Evolutionary conservation across 306 rosid genomes (phyloP), one percentile per base, ranked within the genome.

Genomic region (Lathyrus tuberosus): DNA sequence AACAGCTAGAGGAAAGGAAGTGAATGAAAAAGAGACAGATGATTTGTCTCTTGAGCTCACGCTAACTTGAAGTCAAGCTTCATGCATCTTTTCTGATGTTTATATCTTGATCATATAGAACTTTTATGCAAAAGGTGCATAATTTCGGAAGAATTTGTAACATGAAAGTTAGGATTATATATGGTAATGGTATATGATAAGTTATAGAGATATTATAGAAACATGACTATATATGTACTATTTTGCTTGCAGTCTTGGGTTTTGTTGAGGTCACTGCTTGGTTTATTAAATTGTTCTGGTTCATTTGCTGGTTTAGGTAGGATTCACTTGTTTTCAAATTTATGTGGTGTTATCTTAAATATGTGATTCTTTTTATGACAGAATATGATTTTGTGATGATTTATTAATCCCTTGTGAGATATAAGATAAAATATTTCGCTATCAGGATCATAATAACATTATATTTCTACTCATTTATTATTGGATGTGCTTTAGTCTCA

Each of bases 51-150:
- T 16, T 4, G 17, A 49, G 12, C 26, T 48, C 54, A 16, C 7
- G 4, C 56, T 16, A 11, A 49, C 8, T 4, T 49, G 26, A 49
- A 16, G 7, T 49, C 56, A 16, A 8, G 10, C 14, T 47, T 16
- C 8, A 15, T 5, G 49, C 8, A 61, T 6, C 18, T 49, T 2
- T 57, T 24, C 13, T 62, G n/a, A 30, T 38, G 18, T 75, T 14
- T 57, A 30, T 74, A 12, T 65, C 5, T 61, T 38, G 13, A 53
- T 57, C 42, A 14, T n/a, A n/a, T 75, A 75, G 41, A 75, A 10
- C 44, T 59, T 58, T 31, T 13, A n/a, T 59, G 63, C 46, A 47
- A 35, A 46, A 40, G 16, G n/a, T 47, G 62, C 73, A 35, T 46
- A 22, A 28, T 17, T 69, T 51, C 24, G 35, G 26, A 66, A 26